A percentile compares a stretch with the other conserved stretches of the same genome.
phyloP scores from a whole-genome alignment of 495 filamentous ascomycete species.

The Evansstolkia leycettana region DNA sequence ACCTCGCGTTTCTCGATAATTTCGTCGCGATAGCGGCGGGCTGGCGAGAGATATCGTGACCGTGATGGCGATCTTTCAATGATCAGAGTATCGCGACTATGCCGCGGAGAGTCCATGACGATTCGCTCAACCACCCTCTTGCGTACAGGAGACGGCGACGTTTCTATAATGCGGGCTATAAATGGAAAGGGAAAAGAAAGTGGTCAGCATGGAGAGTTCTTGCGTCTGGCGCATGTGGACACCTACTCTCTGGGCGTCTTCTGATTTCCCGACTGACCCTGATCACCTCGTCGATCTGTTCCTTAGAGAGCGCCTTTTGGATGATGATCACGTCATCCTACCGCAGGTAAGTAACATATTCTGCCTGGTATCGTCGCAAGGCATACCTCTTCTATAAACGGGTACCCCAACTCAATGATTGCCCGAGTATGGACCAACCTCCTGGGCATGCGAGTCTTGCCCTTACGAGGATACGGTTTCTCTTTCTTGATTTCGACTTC shows the following conservation, averaged over 20 bases:
- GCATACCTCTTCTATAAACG: conserved; percentile 70
- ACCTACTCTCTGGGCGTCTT: conserved; percentile 23
- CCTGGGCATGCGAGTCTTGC: conserved; percentile 75
- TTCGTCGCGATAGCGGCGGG: conserved; percentile 11
- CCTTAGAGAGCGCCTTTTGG: conserved; percentile 67
- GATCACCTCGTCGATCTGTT: conserved; percentile 82
- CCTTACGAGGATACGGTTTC: conserved; percentile 61
- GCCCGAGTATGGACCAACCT: conserved; percentile 64
- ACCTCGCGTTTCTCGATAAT: conserved; percentile 14
- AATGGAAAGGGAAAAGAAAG: too few relatives aligned
- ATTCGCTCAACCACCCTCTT: conserved; percentile 16
- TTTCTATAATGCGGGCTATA: conserved; percentile 18
- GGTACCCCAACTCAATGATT: conserved; percentile 73
- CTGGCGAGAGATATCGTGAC: conserved; percentile 13
- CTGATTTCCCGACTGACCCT: conserved; percentile 60
- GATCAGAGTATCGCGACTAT: conserved; percentile 16
- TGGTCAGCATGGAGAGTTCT: background rate
- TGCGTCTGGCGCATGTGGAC: conserved; percentile 2
- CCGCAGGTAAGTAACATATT: too few relatives aligned
- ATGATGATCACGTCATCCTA: conserved; percentile 71
- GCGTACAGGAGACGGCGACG: conserved; percentile 16
- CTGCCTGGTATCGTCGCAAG: background rate
- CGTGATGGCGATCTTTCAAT: conserved; percentile 21
- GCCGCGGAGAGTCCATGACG: conserved; percentile 16
- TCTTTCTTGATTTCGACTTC: conserved; percentile 20